A percentile compares a stretch with the other conserved stretches of the same genome.
Conservation (phyloP, 306 rosid genomes). For the Malus sylvestris region DNA sequence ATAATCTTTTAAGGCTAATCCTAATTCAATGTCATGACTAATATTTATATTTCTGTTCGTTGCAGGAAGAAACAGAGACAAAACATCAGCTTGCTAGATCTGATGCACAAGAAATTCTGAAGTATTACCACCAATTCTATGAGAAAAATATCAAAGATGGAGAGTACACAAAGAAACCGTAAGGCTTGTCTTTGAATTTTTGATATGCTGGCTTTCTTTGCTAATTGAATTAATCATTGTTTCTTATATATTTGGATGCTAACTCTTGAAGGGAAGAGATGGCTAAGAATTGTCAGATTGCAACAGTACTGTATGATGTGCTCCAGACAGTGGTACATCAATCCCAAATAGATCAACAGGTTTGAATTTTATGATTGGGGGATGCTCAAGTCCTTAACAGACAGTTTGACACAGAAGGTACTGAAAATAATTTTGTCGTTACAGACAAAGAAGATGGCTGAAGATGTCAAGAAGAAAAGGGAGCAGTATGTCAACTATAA, state of each 20-base stretch:
- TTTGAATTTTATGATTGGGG: slow-evolving; percentile 21
- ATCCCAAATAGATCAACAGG: slow-evolving; percentile 46
- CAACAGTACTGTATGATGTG: slow-evolving; percentile 69
- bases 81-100: not conserved
- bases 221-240: slow-evolving; percentile 7
- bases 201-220: slow-evolving; percentile 2
- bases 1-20: not conserved
- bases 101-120: slow-evolving; percentile 55
- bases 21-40: not conserved
- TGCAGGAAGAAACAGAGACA: slow-evolving; percentile 63
- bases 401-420: not conserved
- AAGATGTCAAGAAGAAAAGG: slow-evolving; percentile 55
- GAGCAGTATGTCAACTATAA: slow-evolving; percentile 65
- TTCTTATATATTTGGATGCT: slow-evolving; percentile 1
- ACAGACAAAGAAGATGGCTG: slow-evolving; percentile 61
- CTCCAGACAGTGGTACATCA: slow-evolving; percentile 48
- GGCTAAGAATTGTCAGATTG: slow-evolving; percentile 70
- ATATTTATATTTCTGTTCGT: not conserved
- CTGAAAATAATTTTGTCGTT: slow-evolving; percentile 19
- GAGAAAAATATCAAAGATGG: slow-evolving; percentile 50
- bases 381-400: slow-evolving; percentile 9
- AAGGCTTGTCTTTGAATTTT: slow-evolving; percentile 42
- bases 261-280: slow-evolving; percentile 79
- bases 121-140: slow-evolving; percentile 55
- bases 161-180: slow-evolving; percentile 68